Conservation (phyloP, 176 grass and related monocot genomes). For the Coix lacrymajobi region DNA sequence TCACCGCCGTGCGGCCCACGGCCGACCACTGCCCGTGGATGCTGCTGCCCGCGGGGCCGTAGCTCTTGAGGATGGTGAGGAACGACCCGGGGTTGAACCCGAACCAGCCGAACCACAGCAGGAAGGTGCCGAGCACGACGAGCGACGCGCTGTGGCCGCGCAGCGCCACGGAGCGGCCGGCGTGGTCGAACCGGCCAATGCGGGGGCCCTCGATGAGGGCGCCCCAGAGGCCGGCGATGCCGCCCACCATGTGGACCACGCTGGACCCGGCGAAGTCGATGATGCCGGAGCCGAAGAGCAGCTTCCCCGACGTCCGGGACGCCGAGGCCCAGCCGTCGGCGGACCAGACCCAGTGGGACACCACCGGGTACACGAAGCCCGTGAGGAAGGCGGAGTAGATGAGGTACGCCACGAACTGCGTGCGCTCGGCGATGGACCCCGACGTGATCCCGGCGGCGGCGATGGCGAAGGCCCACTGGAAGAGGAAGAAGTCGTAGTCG, state of each 20-base stretch:
- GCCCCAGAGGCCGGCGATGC: slow-evolving; percentile 65
- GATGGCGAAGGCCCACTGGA: slow-evolving; percentile 93
- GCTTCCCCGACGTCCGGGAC: slow-evolving; percentile 6
- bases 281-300: slow-evolving; percentile 59
- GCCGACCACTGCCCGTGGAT: slow-evolving; percentile 72
- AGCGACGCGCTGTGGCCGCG: slow-evolving; percentile 60
- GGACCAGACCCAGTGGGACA: slow-evolving; percentile 87
- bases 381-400: slow-evolving; percentile 92
- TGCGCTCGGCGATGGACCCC: slow-evolving; percentile 83
- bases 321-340: slow-evolving; percentile 57
- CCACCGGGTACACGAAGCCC: slow-evolving; percentile 83
- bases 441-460: slow-evolving; percentile 85
- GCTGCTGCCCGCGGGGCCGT: slow-evolving; percentile 31
- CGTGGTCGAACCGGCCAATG: slow-evolving; percentile 58
- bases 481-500: slow-evolving; percentile 86
- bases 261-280: slow-evolving; percentile 82
- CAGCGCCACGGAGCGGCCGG: slow-evolving; percentile 51
- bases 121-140: slow-evolving; percentile 70
- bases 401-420: slow-evolving; percentile 83
- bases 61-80: slow-evolving; percentile 51
- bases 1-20: slow-evolving; percentile 64
- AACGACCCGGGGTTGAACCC: slow-evolving; percentile 74
- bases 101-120: slow-evolving; percentile 73
- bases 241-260: slow-evolving; percentile 72
- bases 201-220: slow-evolving; percentile 70